Conservation (phyloP, 2,329 filamentous ascomycete species). For the Thelonectria rubi region DNA sequence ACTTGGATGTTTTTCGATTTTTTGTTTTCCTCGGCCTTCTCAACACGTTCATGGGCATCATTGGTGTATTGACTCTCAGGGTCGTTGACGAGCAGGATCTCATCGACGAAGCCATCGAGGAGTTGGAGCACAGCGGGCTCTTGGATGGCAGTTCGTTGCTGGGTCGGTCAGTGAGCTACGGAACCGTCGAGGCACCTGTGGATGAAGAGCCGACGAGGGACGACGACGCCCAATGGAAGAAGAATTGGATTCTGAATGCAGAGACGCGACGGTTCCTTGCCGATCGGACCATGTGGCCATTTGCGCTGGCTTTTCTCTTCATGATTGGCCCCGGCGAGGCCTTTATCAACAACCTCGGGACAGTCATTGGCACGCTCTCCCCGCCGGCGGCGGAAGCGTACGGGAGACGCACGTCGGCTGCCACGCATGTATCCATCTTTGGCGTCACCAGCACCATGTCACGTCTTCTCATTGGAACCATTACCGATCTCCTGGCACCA, state of each 20-base stretch:
- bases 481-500: conserved; percentile 87
- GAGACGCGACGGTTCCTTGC: conserved; percentile 86
- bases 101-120: conserved; percentile 89
- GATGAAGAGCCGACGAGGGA: conserved; percentile 55
- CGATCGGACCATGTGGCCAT: conserved; percentile 95
- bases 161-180: conserved; percentile 67
- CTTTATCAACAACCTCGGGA: conserved; percentile 97
- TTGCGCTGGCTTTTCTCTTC: conserved; percentile 90
- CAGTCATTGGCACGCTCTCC: conserved; percentile 87
- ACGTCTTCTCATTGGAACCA: conserved; percentile 85
- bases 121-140: conserved; percentile 88
- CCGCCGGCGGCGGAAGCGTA: conserved; percentile 59
- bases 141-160: conserved; percentile 81
- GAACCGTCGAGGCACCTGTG: conserved; percentile 58
- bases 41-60: conserved; percentile 73
- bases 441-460: conserved; percentile 90
- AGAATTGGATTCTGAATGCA: conserved; percentile 89
- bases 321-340: conserved; percentile 96
- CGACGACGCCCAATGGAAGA: conserved; percentile 71
- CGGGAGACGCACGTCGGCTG: conserved; percentile 65
- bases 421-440: conserved; percentile 93
- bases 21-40: conserved; percentile 84
- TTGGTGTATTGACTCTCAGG: conserved; percentile 78
- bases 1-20: conserved; percentile 82
- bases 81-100: conserved; percentile 87